Conservation (phyloP, 1,284 basidiomycete genomes). For the Sporisorium sorghi region DNA sequence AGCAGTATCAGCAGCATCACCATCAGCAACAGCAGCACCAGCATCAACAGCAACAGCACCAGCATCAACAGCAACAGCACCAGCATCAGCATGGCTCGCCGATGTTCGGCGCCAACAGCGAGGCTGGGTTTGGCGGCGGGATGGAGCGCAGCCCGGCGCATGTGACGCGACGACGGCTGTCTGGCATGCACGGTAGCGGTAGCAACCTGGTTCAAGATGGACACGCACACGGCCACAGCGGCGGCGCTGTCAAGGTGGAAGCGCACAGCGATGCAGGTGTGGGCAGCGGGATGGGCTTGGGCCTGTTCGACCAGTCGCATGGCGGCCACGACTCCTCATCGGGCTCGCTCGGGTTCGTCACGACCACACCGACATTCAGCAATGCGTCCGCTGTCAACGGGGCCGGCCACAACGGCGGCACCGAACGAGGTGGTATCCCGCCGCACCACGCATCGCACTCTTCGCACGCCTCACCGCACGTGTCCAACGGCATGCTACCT, state of each 20-base stretch:
- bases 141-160: constrained; percentile 18
- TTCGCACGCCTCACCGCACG: constrained; percentile 9
- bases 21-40: background rate
- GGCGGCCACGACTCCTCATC: background rate
- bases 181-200: background rate
- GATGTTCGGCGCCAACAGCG: constrained; percentile 5
- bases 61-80: constrained; percentile 2
- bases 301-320: constrained; percentile 15
- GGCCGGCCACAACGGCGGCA: background rate
- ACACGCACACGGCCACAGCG: background rate
- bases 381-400: constrained; percentile 1
- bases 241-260: constrained; percentile 11
- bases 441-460: constrained; percentile 5
- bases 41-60: constrained; percentile 9
- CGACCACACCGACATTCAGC: constrained; percentile 1
- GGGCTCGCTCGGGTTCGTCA: constrained; percentile 1
- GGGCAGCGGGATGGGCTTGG: constrained; percentile 15
- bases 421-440: background rate
- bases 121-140: background rate
- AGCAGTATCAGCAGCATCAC: constrained; percentile 2
- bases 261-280: constrained; percentile 2
- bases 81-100: constrained; percentile 20
- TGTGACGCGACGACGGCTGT: constrained; percentile 18
- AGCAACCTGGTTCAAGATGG: background rate
- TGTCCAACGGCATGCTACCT: background rate